Evolutionary conservation across 179 eudicot species (phyloP), one percentile per base, ranked within the genome.

Genomic region (Sideroxylon spinosum): DNA sequence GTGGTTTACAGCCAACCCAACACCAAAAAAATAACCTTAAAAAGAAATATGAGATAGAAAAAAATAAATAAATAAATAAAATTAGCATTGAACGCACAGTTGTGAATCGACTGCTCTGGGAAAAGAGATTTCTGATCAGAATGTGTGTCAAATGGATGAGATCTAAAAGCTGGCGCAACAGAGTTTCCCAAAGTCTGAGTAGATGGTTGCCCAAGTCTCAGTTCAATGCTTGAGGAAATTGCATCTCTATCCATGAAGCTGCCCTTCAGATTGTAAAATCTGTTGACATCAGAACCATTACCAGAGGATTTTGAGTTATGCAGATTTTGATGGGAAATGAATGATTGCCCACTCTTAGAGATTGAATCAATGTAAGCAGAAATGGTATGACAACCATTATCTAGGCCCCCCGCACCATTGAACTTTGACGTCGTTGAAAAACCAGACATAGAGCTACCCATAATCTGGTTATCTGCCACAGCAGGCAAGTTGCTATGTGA

Each of bases 171-270:
- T 59, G 87, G 73, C 57, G 56, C 64, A 76, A 37, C 32, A 68
- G 85, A 26, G 57, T 80, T 78, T 79, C 88, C 87, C 49, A 80
- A 59, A 80, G 82, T 68, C 81, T 79, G 77, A 68, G 86, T 86
- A 87, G 90, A 87, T 78, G 91, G 93, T 78, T 91, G 93, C 71
- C 93, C 91, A 82, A 91, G 93, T 81, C 87, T 88, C 81, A 91
- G 86, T 59, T 88, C 93, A 73, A 78, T 78, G 71, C 85, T 86
- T 26, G 93, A 91, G 66, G 90, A 79, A 75, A 82, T 56, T 74
- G 75, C 73, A 68, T 83, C 78, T 79, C 79, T 80, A 61, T 79
- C 78, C 68, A 73, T 56, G 80, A 61, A 37, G 63, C 50, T 52
- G 67, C 84, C 78, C 56, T 87, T 82, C n/a, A 69, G 62, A 81